Conservation (phyloP, 2,329 filamentous ascomycete genomes). For the Parastagonospora avenae region DNA sequence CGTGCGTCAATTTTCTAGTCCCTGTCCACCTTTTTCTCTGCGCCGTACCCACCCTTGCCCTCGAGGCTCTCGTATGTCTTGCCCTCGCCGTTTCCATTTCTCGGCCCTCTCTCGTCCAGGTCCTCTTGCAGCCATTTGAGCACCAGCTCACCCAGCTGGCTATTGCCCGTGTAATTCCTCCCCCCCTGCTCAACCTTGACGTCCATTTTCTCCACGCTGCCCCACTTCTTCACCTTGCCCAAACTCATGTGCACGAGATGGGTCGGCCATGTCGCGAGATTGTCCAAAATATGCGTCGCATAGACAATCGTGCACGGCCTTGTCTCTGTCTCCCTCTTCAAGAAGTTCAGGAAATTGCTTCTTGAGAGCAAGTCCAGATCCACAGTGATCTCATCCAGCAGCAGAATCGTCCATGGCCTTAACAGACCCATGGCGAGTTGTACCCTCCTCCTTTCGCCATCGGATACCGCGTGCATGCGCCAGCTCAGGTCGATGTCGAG, state of each 20-base stretch:
- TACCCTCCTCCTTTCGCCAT: conserved; percentile 88
- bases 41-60: conserved; percentile 68
- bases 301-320: conserved; percentile 92
- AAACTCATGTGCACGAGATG: conserved; percentile 96
- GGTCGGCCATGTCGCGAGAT: conserved; percentile 91
- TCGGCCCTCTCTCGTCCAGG: conserved; percentile 76
- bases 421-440: conserved; percentile 96
- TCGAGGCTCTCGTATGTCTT: conserved; percentile 65
- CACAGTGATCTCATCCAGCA: conserved; percentile 96
- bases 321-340: conserved; percentile 83
- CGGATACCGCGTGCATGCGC: conserved; percentile 95
- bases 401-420: conserved; percentile 85
- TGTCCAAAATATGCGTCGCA: conserved; percentile 96
- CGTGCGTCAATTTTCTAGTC: not conserved
- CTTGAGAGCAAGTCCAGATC: conserved; percentile 89
- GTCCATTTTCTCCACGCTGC: conserved; percentile 67
- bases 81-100: conserved; percentile 68
- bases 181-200: conserved; percentile 52
- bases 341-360: conserved; percentile 81
- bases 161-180: conserved; percentile 68
- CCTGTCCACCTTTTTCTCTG: conserved; percentile 52
- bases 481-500: conserved; percentile 90
- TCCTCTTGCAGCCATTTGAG: conserved; percentile 86
- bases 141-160: conserved; percentile 83
- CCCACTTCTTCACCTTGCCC: conserved; percentile 86